Conservation (phyloP, 306 rosid species). For the Quillaja saponaria region DNA sequence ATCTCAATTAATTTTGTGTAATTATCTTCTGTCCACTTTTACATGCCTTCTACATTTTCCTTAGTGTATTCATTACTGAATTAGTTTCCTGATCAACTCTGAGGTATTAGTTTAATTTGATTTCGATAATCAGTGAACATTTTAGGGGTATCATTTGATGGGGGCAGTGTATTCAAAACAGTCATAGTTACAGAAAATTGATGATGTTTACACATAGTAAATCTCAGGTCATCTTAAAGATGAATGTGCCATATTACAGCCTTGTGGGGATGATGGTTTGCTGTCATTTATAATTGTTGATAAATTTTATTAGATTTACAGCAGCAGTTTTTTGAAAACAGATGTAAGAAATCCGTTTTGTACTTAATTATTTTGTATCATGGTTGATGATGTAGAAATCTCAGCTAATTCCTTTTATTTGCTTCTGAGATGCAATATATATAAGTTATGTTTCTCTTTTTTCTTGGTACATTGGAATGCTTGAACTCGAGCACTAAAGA, state of each 20-base stretch:
- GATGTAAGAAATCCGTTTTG: too few relatives aligned
- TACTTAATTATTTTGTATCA: too few relatives aligned
- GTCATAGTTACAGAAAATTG: conserved; percentile 2
- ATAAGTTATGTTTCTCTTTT: too few relatives aligned
- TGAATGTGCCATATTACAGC: conserved; percentile 1
- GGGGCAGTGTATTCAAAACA: neutral
- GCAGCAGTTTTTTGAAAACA: neutral
- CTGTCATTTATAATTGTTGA: neutral
- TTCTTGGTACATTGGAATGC: too few relatives aligned
- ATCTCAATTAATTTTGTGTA: neutral
- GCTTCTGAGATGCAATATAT: too few relatives aligned
- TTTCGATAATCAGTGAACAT: conserved; percentile 1
- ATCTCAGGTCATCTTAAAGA: conserved; percentile 3
- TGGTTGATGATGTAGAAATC: too few relatives aligned
- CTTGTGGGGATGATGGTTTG: conserved; percentile 9
- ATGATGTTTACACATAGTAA: neutral
- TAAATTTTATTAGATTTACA: neutral
- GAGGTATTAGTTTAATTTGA: conserved; percentile 8
- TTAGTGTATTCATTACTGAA: too few relatives aligned
- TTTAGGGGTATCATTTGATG: conserved; percentile 6
- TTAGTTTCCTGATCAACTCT: neutral
- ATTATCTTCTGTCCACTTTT: neutral
- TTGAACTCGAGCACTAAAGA: too few relatives aligned
- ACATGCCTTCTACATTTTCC: neutral
- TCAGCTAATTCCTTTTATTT: too few relatives aligned